A percentile compares a stretch with the other conserved stretches of the same genome.
Evolutionary conservation across 2,329 filamentous ascomycete species (phyloP).

Genomic region (Coniochaeta pulveracea): DNA sequence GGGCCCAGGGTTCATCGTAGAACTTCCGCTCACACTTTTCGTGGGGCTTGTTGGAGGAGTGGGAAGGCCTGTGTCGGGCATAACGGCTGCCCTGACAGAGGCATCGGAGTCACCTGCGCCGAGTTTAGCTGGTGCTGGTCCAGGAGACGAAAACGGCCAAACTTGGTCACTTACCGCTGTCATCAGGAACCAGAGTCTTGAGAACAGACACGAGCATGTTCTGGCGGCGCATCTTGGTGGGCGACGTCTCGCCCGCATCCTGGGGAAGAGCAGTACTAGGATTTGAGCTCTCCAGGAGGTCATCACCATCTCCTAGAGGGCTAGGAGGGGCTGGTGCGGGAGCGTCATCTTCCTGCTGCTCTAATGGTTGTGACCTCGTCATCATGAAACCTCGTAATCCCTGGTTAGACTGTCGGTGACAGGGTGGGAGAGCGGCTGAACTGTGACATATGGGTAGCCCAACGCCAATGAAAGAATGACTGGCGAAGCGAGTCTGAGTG

Average conservation of each 20-base stretch:
- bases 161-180: conserved; percentile 9
- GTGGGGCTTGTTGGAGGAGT: background rate
- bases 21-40: background rate
- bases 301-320: conserved; percentile 1
- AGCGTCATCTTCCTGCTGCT: too few relatives aligned
- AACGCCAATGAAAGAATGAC: conserved; percentile 3
- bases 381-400: background rate
- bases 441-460: conserved; percentile 1
- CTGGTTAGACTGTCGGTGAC: background rate
- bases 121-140: background rate
- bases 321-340: too few relatives aligned
- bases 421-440: background rate
- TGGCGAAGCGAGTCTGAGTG: background rate
- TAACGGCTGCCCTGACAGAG: background rate
- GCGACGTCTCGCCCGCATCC: conserved; percentile 12
- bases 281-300: conserved; percentile 3
- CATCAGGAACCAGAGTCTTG: conserved; percentile 27
- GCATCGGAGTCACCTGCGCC: conserved; percentile 4
- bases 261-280: conserved; percentile 2
- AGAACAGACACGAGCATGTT: conserved; percentile 30
- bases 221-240: conserved; percentile 25
- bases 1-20: too few relatives aligned
- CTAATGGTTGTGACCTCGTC: background rate
- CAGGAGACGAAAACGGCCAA: background rate
- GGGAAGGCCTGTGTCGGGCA: background rate